phyloP scores from a whole-genome alignment of 352 stramenopile species.

The Globisporangium spiculum region DNA sequence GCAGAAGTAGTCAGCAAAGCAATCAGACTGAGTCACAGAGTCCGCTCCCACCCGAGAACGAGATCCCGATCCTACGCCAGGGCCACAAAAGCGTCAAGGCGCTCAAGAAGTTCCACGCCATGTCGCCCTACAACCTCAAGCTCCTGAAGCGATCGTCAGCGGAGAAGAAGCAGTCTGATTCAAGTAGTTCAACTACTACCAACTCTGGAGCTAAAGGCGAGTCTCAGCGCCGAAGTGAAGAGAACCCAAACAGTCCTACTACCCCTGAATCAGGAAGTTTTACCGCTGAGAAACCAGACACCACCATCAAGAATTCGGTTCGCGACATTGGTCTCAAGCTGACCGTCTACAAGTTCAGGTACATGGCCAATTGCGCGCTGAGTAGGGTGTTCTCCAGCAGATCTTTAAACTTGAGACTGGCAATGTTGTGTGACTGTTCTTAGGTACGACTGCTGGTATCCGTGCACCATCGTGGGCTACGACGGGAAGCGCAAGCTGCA shows the following conservation, averaged over 20 bases:
- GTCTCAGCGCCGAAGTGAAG: neutral
- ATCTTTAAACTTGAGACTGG: neutral
- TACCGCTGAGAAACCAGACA: neutral
- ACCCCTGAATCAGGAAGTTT: neutral
- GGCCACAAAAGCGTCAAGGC: slow-evolving; percentile 63
- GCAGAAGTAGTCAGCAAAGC: slow-evolving; percentile 7
- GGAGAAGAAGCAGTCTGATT: slow-evolving; percentile 15
- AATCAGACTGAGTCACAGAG: slow-evolving; percentile 18
- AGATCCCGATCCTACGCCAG: slow-evolving; percentile 51
- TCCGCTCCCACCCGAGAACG: neutral
- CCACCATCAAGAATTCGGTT: slow-evolving; percentile 39
- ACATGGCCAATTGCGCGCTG: neutral
- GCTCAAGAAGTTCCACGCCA: slow-evolving; percentile 57
- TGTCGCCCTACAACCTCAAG: slow-evolving; percentile 53
- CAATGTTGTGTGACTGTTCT: neutral
- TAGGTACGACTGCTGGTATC: slow-evolving; percentile 83
- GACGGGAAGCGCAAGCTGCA: slow-evolving; percentile 69
- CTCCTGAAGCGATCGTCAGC: slow-evolving; percentile 17
- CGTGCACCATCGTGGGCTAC: slow-evolving; percentile 70
- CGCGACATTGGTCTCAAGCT: slow-evolving; percentile 65
- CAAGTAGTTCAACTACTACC: neutral
- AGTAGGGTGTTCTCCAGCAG: too few relatives aligned
- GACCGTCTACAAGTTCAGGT: slow-evolving; percentile 69
- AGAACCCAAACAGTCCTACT: slow-evolving; percentile 2
- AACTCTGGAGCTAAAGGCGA: neutral